phyloP scores from a whole-genome alignment of 2,329 filamentous ascomycete species.

The Seiridium cupressi region DNA sequence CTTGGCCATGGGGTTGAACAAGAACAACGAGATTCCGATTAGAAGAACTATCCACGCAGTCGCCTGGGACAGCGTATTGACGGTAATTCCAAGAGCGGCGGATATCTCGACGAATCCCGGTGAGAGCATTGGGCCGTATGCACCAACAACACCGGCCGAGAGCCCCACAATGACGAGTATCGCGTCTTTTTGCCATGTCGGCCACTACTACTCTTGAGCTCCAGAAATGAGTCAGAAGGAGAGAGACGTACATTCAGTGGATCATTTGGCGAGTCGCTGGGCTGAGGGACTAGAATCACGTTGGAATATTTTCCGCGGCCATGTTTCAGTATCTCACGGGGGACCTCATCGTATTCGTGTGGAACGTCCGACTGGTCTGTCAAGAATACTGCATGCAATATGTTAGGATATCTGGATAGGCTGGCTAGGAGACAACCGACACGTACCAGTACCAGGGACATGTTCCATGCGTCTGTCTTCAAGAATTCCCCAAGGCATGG shows the following conservation, averaged over 20 bases:
- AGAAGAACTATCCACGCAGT: conserved; percentile 48
- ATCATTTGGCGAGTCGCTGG: conserved; percentile 46
- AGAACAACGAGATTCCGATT: conserved; percentile 45
- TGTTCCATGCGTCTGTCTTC: conserved; percentile 41
- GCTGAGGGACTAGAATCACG: conserved; percentile 41
- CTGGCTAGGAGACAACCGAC: background rate
- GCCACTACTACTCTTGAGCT: conserved; percentile 27
- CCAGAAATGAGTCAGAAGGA: background rate
- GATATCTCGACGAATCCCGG: conserved; percentile 47
- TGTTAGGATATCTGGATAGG: conserved; percentile 11
- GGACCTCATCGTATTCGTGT: conserved; percentile 40
- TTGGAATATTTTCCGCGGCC: conserved; percentile 30
- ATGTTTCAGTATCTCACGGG: conserved; percentile 37
- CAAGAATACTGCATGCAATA: conserved; percentile 34
- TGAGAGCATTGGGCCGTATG: conserved; percentile 50
- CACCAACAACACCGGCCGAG: conserved; percentile 45
- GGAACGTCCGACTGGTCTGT: conserved; percentile 45
- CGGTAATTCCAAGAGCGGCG: conserved; percentile 37
- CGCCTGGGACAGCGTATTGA: conserved; percentile 40
- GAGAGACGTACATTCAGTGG: conserved; percentile 39
- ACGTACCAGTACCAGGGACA: conserved; percentile 46
- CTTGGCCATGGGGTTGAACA: conserved; percentile 50
- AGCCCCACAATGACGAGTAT: conserved; percentile 44
- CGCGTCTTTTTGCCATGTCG: conserved; percentile 43
- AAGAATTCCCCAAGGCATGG: conserved; percentile 47